Evolutionary conservation across 169 alveolate genomes (phyloP).

Genomic region (Plasmodium vinckei): DNA sequence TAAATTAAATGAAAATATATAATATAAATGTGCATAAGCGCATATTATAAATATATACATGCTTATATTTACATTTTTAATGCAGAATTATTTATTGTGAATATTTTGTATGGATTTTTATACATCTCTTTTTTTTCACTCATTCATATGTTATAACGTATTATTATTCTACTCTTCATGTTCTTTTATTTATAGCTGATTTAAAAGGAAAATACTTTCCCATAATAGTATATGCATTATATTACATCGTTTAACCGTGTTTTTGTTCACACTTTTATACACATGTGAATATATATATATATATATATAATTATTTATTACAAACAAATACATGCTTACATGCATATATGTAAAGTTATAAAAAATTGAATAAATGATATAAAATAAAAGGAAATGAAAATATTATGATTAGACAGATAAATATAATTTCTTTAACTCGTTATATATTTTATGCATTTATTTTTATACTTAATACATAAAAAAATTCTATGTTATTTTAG

Average conservation of each 20-base stretch:
- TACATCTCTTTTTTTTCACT: neutral
- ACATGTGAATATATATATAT: conserved; percentile 1
- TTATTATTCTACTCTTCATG: neutral
- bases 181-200: conserved; percentile 5
- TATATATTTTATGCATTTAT: neutral
- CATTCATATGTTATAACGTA: neutral
- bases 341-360: neutral
- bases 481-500: conserved; percentile 6
- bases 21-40: conserved; percentile 1
- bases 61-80: neutral
- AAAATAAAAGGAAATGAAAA: conserved; percentile 1
- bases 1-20: neutral
- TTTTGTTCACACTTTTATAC: neutral
- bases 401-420: conserved; percentile 26
- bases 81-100: conserved; percentile 1
- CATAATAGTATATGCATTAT: neutral
- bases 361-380: neutral
- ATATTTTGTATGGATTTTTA: neutral
- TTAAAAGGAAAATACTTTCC: neutral
- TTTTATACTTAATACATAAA: conserved; percentile 11
- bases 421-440: too few relatives aligned
- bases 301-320: neutral
- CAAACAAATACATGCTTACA: neutral
- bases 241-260: neutral
- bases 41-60: conserved; percentile 4